phyloP scores from a whole-genome alignment of 2,329 filamentous ascomycete species.

The Diaporthe vexans region DNA sequence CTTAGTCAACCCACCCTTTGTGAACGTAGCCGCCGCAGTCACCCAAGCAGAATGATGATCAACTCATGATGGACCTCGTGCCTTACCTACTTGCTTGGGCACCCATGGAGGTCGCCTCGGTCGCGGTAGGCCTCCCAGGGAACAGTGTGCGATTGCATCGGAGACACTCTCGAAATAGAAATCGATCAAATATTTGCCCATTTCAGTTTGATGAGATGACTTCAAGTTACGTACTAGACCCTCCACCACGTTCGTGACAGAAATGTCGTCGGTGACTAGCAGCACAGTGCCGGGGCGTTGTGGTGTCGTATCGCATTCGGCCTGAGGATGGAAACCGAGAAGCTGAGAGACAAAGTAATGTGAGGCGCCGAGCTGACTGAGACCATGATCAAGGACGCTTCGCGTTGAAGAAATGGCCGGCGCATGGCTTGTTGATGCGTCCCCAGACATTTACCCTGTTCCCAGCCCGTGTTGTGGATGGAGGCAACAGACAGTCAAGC shows the following conservation, averaged over 20 bases:
- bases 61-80: slow-evolving; percentile 30
- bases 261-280: slow-evolving; percentile 10
- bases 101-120: slow-evolving; percentile 4
- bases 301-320: slow-evolving; percentile 6
- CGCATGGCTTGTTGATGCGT: slow-evolving; percentile 7
- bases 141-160: slow-evolving; percentile 36
- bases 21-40: slow-evolving; percentile 5
- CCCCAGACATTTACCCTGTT: not conserved
- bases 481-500: not conserved
- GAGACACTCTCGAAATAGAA: slow-evolving; percentile 39
- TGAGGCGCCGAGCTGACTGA: not conserved
- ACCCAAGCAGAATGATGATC: slow-evolving; percentile 38
- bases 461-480: not conserved
- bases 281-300: slow-evolving; percentile 24
- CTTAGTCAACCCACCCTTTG: slow-evolving; percentile 29
- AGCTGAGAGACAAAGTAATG: not conserved
- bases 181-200: slow-evolving; percentile 33
- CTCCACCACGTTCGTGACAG: slow-evolving; percentile 23
- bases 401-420: not conserved
- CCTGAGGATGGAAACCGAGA: not conserved
- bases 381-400: not conserved
- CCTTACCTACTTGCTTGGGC: slow-evolving; percentile 18
- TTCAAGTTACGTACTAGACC: slow-evolving; percentile 31
- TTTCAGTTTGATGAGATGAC: slow-evolving; percentile 37
- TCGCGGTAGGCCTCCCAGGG: slow-evolving; percentile 13